Evolutionary conservation across 495 filamentous ascomycete species (phyloP).

Genomic region (Penicillium pancosmium): DNA sequence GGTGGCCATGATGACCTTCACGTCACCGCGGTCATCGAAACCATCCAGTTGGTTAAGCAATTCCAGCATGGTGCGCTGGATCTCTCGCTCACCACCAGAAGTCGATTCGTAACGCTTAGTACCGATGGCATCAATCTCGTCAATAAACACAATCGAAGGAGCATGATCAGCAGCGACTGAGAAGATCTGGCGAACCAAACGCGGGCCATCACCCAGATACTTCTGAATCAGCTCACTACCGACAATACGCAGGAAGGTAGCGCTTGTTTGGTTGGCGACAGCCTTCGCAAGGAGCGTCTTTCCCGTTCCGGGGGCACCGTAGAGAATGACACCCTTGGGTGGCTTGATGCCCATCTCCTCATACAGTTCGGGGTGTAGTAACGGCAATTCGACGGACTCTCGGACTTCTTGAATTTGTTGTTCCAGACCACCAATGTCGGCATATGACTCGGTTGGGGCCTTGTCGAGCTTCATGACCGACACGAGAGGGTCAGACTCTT

Average conservation of each 20-base stretch:
- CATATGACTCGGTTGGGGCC: constrained; percentile 96
- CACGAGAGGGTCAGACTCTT: constrained; percentile 93
- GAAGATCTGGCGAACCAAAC: constrained; percentile 96
- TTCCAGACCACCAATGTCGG: constrained; percentile 96
- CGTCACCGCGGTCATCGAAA: constrained; percentile 97
- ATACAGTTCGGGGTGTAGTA: constrained; percentile 96
- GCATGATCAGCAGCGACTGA: constrained; percentile 96
- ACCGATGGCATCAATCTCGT: constrained; percentile 98
- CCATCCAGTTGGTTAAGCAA: constrained; percentile 98
- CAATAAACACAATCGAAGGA: constrained; percentile 98
- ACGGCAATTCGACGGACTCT: constrained; percentile 93
- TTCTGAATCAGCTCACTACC: constrained; percentile 99
- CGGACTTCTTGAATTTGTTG: constrained; percentile 96
- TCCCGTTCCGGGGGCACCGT: constrained; percentile 95
- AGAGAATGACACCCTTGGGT: constrained; percentile 98
- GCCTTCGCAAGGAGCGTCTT: constrained; percentile 98
- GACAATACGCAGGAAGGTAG: constrained; percentile 97
- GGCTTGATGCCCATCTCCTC: constrained; percentile 99
- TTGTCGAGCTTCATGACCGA: constrained; percentile 99
- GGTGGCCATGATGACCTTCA: constrained; percentile 99
- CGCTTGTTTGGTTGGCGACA: constrained; percentile 97
- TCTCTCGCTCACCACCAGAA: constrained; percentile 94
- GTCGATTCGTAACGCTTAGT: constrained; percentile 99
- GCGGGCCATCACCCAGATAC: constrained; percentile 94
- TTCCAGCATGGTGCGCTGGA: constrained; percentile 98